Percentiles rank a stretch among this genome's conserved stretches.
phyloP scores from a whole-genome alignment of 805 yeast species.

The Sungouiella blattae region DNA sequence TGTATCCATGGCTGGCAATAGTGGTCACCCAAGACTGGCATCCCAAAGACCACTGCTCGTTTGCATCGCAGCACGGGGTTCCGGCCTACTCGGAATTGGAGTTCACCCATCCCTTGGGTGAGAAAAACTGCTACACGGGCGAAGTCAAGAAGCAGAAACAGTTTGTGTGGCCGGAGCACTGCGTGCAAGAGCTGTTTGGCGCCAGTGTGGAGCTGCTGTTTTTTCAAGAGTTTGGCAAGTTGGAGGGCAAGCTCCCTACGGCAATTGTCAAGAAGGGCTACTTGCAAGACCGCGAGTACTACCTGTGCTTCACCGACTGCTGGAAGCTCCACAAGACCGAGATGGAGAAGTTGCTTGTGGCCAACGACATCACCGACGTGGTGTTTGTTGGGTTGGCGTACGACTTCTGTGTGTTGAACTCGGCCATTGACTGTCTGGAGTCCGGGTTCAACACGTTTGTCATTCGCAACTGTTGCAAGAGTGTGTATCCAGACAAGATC shows the following conservation, averaged over 20 bases:
- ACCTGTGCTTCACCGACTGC: slow-evolving; percentile 80
- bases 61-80: slow-evolving; percentile 63
- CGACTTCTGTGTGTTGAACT: slow-evolving; percentile 79
- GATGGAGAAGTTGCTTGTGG: slow-evolving; percentile 45
- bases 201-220: slow-evolving; percentile 57
- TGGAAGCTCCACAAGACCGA: slow-evolving; percentile 75
- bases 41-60: slow-evolving; percentile 72
- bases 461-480: slow-evolving; percentile 49
- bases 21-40: slow-evolving; percentile 89
- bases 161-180: slow-evolving; percentile 88
- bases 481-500: slow-evolving; percentile 48
- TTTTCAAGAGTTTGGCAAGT: slow-evolving; percentile 26
- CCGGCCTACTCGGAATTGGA: slow-evolving; percentile 49
- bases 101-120: slow-evolving; percentile 49
- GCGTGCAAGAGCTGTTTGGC: slow-evolving; percentile 71
- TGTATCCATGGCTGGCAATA: slow-evolving; percentile 56
- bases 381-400: slow-evolving; percentile 79
- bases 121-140: slow-evolving; percentile 22
- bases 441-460: slow-evolving; percentile 65
- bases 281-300: slow-evolving; percentile 71
- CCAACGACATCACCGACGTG: slow-evolving; percentile 53
- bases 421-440: slow-evolving; percentile 65
- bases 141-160: slow-evolving; percentile 30
- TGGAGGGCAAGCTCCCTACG: slow-evolving; percentile 33
- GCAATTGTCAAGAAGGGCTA: slow-evolving; percentile 66